These are phyloP conservation scores for Sporothrix pseudoabietina DNA, from an alignment of 2,329 filamentous ascomycete genomes.

Conservation along the genomic window DNA sequence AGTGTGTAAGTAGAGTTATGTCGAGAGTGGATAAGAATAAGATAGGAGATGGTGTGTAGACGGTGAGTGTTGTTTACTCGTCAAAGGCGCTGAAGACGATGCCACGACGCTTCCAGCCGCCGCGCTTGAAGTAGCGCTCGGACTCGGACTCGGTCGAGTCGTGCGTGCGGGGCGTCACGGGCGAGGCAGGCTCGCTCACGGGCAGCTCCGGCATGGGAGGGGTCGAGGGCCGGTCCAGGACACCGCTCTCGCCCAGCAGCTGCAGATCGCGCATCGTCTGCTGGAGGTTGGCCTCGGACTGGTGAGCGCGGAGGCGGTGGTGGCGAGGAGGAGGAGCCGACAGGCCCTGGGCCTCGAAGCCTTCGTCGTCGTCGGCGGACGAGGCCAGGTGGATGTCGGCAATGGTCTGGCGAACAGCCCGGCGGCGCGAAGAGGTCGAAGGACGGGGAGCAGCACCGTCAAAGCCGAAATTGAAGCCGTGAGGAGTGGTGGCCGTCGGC, in stretches of 20 bases:
- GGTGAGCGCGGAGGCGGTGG: slow-evolving; percentile 28
- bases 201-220: slow-evolving; percentile 26
- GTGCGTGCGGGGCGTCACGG: slow-evolving; percentile 35
- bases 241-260: not conserved
- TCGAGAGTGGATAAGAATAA: not conserved
- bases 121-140: slow-evolving; percentile 41
- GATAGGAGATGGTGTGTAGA: not conserved
- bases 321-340: slow-evolving; percentile 33
- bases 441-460: slow-evolving; percentile 3
- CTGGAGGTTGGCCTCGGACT: slow-evolving; percentile 29
- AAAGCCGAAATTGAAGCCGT: slow-evolving; percentile 44
- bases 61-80: slow-evolving; percentile 29
- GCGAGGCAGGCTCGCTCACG: slow-evolving; percentile 30
- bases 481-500: not conserved
- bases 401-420: slow-evolving; percentile 31
- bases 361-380: slow-evolving; percentile 29
- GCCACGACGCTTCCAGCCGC: slow-evolving; percentile 44
- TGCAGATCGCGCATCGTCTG: slow-evolving; percentile 22
- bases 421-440: slow-evolving; percentile 7
- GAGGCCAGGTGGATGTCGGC: slow-evolving; percentile 32
- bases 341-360: slow-evolving; percentile 28
- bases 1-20: not conserved
- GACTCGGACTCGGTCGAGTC: slow-evolving; percentile 33
- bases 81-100: slow-evolving; percentile 43
- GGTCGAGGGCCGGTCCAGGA: slow-evolving; percentile 21